Evolutionary conservation across 73 alveolate species (phyloP).

Genomic region (Paramecium bursaria): DNA sequence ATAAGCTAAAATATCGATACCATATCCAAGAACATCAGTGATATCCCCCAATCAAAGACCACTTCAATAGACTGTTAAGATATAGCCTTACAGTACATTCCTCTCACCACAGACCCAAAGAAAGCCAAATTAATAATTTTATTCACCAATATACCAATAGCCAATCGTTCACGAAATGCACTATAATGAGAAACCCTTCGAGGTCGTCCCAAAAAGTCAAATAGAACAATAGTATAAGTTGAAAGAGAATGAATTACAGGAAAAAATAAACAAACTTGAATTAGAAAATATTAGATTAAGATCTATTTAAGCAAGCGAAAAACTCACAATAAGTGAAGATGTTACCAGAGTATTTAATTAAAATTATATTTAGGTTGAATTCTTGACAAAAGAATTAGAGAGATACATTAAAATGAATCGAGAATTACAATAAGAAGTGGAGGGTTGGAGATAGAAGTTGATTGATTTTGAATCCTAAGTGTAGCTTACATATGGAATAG

Average conservation of each 20-base stretch:
- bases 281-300: constrained; percentile 32
- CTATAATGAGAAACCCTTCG: constrained; percentile 8
- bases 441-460: constrained; percentile 25
- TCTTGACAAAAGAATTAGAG: background rate
- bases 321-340: constrained; percentile 43
- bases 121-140: background rate
- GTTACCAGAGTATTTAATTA: constrained; percentile 23
- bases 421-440: constrained; percentile 43
- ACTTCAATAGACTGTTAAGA: too few relatives aligned
- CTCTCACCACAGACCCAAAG: constrained; percentile 8
- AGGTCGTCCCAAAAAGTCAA: constrained; percentile 13
- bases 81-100: too few relatives aligned
- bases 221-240: background rate
- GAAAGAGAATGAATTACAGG: background rate
- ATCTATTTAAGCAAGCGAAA: constrained; percentile 40
- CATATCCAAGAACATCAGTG: background rate
- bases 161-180: constrained; percentile 32
- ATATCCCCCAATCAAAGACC: constrained; percentile 28
- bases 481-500: constrained; percentile 29
- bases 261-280: background rate
- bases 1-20: constrained; percentile 3
- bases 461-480: constrained; percentile 55
- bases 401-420: constrained; percentile 2
- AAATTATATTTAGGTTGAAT: too few relatives aligned
- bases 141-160: background rate